phyloP scores from a whole-genome alignment of 768 basidiomycete genomes.

The Filobasidium floriforme region DNA sequence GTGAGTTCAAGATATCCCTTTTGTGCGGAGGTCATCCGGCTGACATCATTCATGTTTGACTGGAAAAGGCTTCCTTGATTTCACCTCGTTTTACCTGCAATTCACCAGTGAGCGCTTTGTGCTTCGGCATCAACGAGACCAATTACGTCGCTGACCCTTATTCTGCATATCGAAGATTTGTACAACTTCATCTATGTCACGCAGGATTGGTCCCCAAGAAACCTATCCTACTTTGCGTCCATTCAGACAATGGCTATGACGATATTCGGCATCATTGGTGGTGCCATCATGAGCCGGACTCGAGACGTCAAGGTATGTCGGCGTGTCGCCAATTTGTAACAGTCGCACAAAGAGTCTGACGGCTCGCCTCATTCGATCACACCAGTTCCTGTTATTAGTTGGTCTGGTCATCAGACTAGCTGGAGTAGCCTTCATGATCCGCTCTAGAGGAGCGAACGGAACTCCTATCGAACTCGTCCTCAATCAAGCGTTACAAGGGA shows the following conservation, averaged over 20 bases:
- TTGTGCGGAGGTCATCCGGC: too few species aligned
- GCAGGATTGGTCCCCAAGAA: conserved; percentile 51
- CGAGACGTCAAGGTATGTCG: conserved; percentile 54
- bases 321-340: too few species aligned
- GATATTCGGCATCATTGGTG: conserved; percentile 58
- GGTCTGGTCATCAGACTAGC: conserved; percentile 58
- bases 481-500: conserved; percentile 64
- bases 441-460: conserved; percentile 55
- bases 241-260: conserved; percentile 56
- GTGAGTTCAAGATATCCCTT: conserved; percentile 34
- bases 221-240: conserved; percentile 60
- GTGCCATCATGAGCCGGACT: conserved; percentile 53
- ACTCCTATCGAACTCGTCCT: conserved; percentile 51
- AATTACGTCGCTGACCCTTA: too few species aligned
- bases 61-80: conserved; percentile 35
- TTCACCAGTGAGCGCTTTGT: too few species aligned
- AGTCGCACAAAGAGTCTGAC: background rate
- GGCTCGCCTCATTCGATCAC: background rate
- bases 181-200: conserved; percentile 50
- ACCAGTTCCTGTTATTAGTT: conserved; percentile 50
- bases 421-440: conserved; percentile 64
- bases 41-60: too few species aligned
- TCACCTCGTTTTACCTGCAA: conserved; percentile 52
- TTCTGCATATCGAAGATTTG: too few species aligned
- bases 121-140: too few species aligned